Base-by-base conservation (phyloP, 306 rosid genomes). In the Vicia sativa region DNA sequence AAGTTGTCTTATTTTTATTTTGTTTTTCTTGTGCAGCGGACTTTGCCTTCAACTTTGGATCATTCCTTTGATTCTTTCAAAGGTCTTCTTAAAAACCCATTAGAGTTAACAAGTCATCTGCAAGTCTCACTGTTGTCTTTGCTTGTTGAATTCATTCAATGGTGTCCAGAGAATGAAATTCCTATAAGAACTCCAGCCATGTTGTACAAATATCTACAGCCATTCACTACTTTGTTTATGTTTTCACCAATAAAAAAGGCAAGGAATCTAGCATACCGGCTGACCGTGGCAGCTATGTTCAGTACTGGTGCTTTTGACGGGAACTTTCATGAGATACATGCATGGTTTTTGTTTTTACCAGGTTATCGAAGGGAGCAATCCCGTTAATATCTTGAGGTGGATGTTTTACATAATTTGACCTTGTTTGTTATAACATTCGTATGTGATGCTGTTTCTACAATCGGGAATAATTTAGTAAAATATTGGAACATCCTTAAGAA, bases 241-340 rank as follows among this genome's bases (percentile, higher is more conserved):
- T 88, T 76, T 70, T 90, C 98, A 63, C 78, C 86, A 14, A 50
- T 67, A 64, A 70, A 43, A 19, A 81, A 48, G 62, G 43, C 87
- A 55, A 82, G 74, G 75, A 83, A 80, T 74, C 78, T 77, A 62
- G 93, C 97, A 10, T 84, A 86, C 71, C 66, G 69, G 78, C 75
- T 93, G 73, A 87, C 91, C 44, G 78, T 72, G 81, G 96, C 90
- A 39, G 91, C 96, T 61, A 83, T 93, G 87, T 81, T 82, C 68
- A 90, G 97, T 78, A 90, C 98, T 50, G 95, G 98, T 54, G 91
- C 96, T 66, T 89, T 93, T 78, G 96, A 93, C 72, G 74, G 74
- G 74, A 88, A 86, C 70, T 67, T 67, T 62, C 83, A 80, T 64
- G 98, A 88, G 74, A 80, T 83, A 72, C 90, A 81, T 74, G 83